Evolutionary conservation across 768 basidiomycete species (phyloP).

Genomic region (Termitomyces sp.): DNA sequence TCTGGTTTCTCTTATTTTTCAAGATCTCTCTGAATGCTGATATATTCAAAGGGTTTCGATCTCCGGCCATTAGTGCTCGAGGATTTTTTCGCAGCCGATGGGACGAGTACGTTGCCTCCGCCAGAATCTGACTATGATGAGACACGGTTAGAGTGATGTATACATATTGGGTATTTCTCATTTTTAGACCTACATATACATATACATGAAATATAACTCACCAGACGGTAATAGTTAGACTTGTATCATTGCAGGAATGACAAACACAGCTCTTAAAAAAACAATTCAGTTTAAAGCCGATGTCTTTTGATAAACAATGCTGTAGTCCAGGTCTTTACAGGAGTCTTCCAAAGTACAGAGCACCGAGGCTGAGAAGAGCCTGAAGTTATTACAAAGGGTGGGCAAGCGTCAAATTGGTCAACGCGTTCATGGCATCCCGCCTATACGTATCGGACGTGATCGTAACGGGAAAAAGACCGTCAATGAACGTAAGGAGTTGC

Average conservation of each 20-base stretch:
- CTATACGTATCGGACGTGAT: conserved; percentile 42
- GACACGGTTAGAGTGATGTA: conserved; percentile 15
- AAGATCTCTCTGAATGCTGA: neutral
- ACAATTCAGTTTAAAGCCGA: neutral
- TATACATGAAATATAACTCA: conserved; percentile 5
- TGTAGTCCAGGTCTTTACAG: neutral
- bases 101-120: conserved; percentile 31
- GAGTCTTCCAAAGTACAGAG: neutral
- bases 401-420: conserved; percentile 28
- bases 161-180: conserved; percentile 2
- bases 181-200: conserved; percentile 6
- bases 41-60: conserved; percentile 58
- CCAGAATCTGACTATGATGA: conserved; percentile 14
- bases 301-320: neutral
- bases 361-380: conserved; percentile 5
- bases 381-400: conserved; percentile 21
- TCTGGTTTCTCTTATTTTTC: neutral
- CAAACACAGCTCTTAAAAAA: neutral
- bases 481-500: conserved; percentile 35
- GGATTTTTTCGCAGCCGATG: conserved; percentile 60
- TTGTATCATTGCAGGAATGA: neutral
- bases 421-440: conserved; percentile 28
- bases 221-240: conserved; percentile 10
- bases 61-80: conserved; percentile 65
- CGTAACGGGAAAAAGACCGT: conserved; percentile 24